phyloP scores from a whole-genome alignment of 2,329 filamentous ascomycete species.

The Talaromyces marneffei region DNA sequence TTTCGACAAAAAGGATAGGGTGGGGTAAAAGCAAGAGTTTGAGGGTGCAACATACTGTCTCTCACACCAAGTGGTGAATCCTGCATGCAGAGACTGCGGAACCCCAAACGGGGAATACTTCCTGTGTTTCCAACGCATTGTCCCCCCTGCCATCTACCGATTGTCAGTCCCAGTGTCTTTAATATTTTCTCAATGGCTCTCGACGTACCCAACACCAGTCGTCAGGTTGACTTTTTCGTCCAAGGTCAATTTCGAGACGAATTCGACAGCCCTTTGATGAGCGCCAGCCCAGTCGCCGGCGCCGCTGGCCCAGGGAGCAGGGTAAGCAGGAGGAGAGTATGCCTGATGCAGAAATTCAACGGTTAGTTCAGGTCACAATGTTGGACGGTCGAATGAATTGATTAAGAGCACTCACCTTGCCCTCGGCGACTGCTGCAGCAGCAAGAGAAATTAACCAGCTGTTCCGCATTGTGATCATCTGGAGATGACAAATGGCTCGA shows the following conservation, averaged over 20 bases:
- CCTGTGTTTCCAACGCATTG: constrained; percentile 69
- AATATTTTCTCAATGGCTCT: neutral
- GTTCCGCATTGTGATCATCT: constrained; percentile 28
- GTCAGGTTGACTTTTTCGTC: constrained; percentile 92
- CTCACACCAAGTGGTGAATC: constrained; percentile 79
- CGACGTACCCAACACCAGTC: constrained; percentile 71
- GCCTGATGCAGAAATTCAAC: constrained; percentile 20
- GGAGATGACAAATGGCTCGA: neutral
- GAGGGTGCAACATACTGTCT: constrained; percentile 41
- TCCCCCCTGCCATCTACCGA: constrained; percentile 57
- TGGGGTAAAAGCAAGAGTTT: too few species aligned
- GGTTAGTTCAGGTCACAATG: neutral
- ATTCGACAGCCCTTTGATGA: constrained; percentile 67
- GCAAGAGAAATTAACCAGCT: constrained; percentile 29
- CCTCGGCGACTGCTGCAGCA: constrained; percentile 28
- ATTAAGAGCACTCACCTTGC: constrained; percentile 23
- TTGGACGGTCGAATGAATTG: neutral
- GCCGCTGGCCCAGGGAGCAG: constrained; percentile 80
- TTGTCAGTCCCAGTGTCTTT: neutral
- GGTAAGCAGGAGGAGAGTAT: constrained; percentile 64
- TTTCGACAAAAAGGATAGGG: neutral
- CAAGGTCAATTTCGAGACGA: constrained; percentile 78
- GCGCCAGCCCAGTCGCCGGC: constrained; percentile 68
- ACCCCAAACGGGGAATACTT: constrained; percentile 48
- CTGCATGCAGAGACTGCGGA: constrained; percentile 73